Base-by-base conservation (phyloP, 257 asterid species). In the Verbena officinalis region DNA sequence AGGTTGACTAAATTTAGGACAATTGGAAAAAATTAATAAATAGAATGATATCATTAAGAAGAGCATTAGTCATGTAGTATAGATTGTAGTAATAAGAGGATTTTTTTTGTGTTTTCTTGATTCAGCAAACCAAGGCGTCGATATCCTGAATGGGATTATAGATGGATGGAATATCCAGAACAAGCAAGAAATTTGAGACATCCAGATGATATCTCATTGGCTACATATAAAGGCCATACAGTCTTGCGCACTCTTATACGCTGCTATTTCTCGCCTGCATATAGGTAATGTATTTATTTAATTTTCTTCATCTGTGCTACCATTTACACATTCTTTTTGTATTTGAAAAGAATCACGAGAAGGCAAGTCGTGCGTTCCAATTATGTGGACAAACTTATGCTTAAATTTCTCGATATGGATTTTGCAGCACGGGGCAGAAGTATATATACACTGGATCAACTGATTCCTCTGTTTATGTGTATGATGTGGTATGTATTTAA, bases 241-340 rank as follows among this genome's bases (percentile, higher is more conserved):
- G 99, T 93, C 42, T 73, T 93, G 77, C 92, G 82, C 60, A 93
- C 99, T 72, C 97, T 90, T 59, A 81, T 93, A 51, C 99, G 96
- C 16, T 86, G 97, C 66, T 88, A 93, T 77, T 93, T 93, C 85
- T 93, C 99, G 33, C 99, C 99, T 5, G 84, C 83, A 7, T 72
- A 72, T 61, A 93, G 97, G 97, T 93, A 80, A 70, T 54, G n/a
- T 53, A 59, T 43, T 19, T 64, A 22, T 23, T 30, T 59, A 49
- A 24, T 55, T 38, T 40, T 40, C 19, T 42, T 31, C n/a, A 4
- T 53, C 23, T 39, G 22, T 63, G 53, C 24, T 45, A 20, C 46
- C 20, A 40, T 20, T 15, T 24, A 13, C 30, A n/a, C 24, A 8
- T 49, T 3, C 22, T 7, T 16, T 48, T 12, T 17, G 22, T 14